Base-by-base conservation (phyloP, 805 yeast genomes). In the Myxozyma neglecta region DNA sequence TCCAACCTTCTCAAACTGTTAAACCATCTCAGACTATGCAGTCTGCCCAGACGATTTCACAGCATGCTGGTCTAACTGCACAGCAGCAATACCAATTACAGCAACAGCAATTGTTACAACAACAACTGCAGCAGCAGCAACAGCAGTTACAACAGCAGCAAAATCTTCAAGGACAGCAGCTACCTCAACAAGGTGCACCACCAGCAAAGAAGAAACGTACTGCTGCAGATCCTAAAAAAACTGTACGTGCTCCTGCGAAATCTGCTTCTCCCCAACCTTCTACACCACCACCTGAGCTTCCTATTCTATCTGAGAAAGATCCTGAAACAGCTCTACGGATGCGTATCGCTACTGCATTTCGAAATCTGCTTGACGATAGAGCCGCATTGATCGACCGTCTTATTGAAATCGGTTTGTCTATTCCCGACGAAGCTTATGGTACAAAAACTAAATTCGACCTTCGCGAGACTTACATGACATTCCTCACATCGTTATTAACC, bases 401-500 rank as follows among this genome's bases (percentile, higher is more conserved):
- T n/a, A 51, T 61, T 6, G 68, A 61, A 13, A 49, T 68, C 18
- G 52, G 64, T 35, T 42, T 60, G 14, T 39, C 54, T 2, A 66
- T 68, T 9, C 70, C 70, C 1, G 70, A 68, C 42, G 66, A 60
- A n/a, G 61, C 58, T 7, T 68, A 60, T 40, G 66, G 59, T 20
- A 55, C 53, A 20, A 53, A 29, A 13, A 14, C 56, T 20, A 51
- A 42, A 40, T 43, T 60, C 36, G 70, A 68, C 59, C 46, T 68
- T 18, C 68, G 70, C 20, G 61, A 57, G 11, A 64, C 56, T 14
- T 65, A 57, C 32, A 42, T 55, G 20, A 36, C 53, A 9, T 68
- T 59, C 24, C 52, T 63, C 16, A 14, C 45, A 7, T 42, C 55
- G 6, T 34, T 60, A 10, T 47, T 63, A 13, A 63, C 60, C 6